Conservation (phyloP, 2,329 filamentous ascomycete species). For the Aspergillus sp. region DNA sequence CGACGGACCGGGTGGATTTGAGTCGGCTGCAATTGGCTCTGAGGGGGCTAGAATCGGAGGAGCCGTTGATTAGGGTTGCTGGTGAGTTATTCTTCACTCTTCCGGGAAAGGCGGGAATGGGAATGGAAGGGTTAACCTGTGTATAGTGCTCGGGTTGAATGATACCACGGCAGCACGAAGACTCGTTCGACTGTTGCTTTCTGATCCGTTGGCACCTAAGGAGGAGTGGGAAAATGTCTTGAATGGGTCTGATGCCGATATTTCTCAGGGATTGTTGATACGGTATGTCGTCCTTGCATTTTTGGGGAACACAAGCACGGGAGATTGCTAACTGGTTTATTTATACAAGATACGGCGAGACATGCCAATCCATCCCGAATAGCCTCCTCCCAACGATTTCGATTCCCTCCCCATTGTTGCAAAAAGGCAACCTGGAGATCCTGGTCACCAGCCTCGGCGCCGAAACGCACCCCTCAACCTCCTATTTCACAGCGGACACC, state of each 20-base stretch:
- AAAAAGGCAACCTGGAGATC: slow-evolving; percentile 51
- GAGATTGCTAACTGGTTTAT: background rate
- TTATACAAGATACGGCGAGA: slow-evolving; percentile 46
- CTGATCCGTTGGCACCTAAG: slow-evolving; percentile 58
- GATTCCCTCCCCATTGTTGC: slow-evolving; percentile 49
- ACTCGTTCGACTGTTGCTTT: slow-evolving; percentile 61
- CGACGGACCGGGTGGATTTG: slow-evolving; percentile 50
- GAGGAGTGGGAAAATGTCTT: slow-evolving; percentile 61
- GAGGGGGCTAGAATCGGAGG: slow-evolving; percentile 47
- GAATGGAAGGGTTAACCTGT: slow-evolving; percentile 1
- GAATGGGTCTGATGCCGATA: slow-evolving; percentile 39
- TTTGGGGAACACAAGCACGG: background rate
- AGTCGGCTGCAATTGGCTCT: slow-evolving; percentile 53
- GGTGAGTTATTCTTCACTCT: slow-evolving; percentile 26
- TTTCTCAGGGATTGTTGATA: slow-evolving; percentile 54
- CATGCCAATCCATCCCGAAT: slow-evolving; percentile 39
- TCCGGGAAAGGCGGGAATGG: background rate
- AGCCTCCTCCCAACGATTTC: slow-evolving; percentile 48
- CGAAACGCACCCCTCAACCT: slow-evolving; percentile 42
- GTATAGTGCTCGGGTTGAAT: slow-evolving; percentile 43
- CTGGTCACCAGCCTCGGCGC: slow-evolving; percentile 48
- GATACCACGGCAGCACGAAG: slow-evolving; percentile 44
- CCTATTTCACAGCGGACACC: slow-evolving; percentile 47
- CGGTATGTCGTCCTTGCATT: slow-evolving; percentile 28
- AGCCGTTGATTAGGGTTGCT: slow-evolving; percentile 49